Base-by-base conservation (phyloP, 768 basidiomycete genomes). In the Exidia glandulosa region DNA sequence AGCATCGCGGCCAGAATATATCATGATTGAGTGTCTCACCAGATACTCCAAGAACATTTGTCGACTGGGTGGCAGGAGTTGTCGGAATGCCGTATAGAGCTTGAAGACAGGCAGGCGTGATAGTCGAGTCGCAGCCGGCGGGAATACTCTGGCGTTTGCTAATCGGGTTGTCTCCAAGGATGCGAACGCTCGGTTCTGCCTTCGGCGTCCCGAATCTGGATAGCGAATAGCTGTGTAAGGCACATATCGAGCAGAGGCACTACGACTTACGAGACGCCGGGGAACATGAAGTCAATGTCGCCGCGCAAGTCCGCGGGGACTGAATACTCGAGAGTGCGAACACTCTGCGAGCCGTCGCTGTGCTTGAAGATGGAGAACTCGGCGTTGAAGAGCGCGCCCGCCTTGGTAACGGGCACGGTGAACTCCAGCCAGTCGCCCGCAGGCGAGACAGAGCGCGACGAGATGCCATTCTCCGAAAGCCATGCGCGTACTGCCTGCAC, bases 271-370 rank as follows among this genome's bases (percentile, higher is more conserved):
- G 41, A 45, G 41, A 45, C 16, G 41, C 41, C 41, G 5, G 41
- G 41, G 41, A 19, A 45, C 19, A 72, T 47, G 16, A 69, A 50
- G 30, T 70, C 63, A 57, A 77, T 63, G 52, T 72, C 67, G 2
- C 61, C 61, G 36, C 65, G 58, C 6, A 77, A 66, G 16, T 66
- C 65, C 12, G 64, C 50, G 3, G 75, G 76, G 34, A 77, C 63
- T 12, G 74, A 74, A 64, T 74, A 75, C 16, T 63, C 60, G 27
- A 75, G 68, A 2, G 75, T 75, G 52, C 74, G 71, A 32, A 75
- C 63, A 34, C 64, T 61, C 32, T 66, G 50, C 58, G 57, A 63
- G 33, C 68, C 67, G 1, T 63, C 62, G 3, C 58, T 50, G 61
- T 76, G 71, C 36, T 61, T 66, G 66, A 73, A 77, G 12, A 70